A percentile compares a stretch with the other conserved stretches of the same genome.
Evolutionary conservation across 768 basidiomycete genomes (phyloP).

Genomic region (Termitomyces bulborhizus): DNA sequence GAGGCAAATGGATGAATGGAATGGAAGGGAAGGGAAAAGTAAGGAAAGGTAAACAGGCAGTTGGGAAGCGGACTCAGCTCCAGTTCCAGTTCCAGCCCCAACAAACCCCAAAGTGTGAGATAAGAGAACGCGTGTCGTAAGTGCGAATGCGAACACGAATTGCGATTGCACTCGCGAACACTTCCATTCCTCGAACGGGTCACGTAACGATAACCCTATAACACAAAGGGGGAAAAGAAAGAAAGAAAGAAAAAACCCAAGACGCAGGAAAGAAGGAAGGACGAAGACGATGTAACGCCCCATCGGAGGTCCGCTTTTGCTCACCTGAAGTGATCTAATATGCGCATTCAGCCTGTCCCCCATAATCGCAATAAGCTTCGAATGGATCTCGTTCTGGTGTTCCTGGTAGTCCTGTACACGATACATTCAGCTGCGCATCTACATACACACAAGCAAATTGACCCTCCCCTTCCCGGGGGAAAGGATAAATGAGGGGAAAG

Average conservation of each 20-base stretch:
- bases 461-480: too few species aligned
- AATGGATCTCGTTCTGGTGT: constrained; percentile 98
- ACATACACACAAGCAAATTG: not conserved
- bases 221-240: not conserved
- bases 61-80: not conserved
- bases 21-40: not conserved
- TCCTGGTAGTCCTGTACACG: constrained; percentile 88
- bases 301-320: not conserved
- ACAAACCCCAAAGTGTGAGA: not conserved
- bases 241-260: not conserved
- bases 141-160: not conserved
- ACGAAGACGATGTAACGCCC: not conserved
- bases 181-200: constrained; percentile 3
- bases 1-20: not conserved
- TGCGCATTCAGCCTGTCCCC: constrained; percentile 87
- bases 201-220: not conserved
- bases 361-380: constrained; percentile 98
- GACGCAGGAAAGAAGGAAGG: not conserved
- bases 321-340: constrained; percentile 74
- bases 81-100: not conserved
- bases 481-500: too few species aligned
- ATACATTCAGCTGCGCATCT: not conserved
- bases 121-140: not conserved
- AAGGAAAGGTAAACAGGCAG: not conserved
- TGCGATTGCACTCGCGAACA: not conserved